These are phyloP conservation scores for Xylariaceae sp. DNA, from an alignment of 2,329 filamentous ascomycete species.

Conservation along the genomic window DNA sequence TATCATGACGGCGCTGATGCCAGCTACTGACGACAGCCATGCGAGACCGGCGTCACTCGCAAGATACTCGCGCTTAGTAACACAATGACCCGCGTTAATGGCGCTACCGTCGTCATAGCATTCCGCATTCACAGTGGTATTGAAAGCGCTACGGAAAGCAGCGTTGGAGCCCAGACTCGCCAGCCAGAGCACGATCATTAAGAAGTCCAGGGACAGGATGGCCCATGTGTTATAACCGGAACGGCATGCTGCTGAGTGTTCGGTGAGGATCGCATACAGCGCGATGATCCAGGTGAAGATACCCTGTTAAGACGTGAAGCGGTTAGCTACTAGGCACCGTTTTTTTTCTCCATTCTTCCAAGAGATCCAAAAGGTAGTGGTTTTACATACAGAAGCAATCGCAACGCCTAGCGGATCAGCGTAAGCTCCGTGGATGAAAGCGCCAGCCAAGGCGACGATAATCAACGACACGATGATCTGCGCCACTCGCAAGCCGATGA, in stretches of 20 bases:
- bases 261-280: constrained; percentile 50
- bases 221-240: constrained; percentile 53
- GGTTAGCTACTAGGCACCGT: neutral
- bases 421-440: constrained; percentile 50
- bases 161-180: constrained; percentile 51
- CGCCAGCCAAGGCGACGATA: constrained; percentile 51
- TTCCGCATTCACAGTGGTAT: constrained; percentile 41
- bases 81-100: constrained; percentile 49
- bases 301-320: constrained; percentile 41
- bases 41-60: too few relatives aligned
- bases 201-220: constrained; percentile 51
- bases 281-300: constrained; percentile 55
- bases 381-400: constrained; percentile 48
- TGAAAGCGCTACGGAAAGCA: constrained; percentile 47
- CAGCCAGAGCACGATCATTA: constrained; percentile 57
- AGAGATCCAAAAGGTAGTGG: neutral
- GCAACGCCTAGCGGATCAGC: constrained; percentile 50
- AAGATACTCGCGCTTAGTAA: constrained; percentile 46
- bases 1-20: constrained; percentile 50
- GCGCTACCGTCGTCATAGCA: constrained; percentile 48
- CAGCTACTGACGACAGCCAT: constrained; percentile 50
- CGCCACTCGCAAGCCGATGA: constrained; percentile 49
- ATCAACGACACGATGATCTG: constrained; percentile 52
- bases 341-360: neutral
- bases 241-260: constrained; percentile 47